Evolutionary conservation across 768 basidiomycete genomes (phyloP), one percentile per base, ranked within the genome.

Genomic region (Termitomyces titanicus): DNA sequence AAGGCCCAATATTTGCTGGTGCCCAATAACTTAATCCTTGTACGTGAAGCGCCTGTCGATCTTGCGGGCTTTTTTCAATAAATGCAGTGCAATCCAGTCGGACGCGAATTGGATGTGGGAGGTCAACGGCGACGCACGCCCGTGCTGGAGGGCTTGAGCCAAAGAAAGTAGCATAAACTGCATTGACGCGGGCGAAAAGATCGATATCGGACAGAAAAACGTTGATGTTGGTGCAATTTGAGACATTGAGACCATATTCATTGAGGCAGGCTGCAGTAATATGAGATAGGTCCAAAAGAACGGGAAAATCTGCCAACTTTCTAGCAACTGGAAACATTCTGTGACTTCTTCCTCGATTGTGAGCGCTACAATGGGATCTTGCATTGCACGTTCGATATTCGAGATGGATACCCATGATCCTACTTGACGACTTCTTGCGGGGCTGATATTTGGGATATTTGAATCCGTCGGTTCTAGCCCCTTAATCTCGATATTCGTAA

Each of bases 21-120:
- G 95, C 97, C 97, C 97, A 99, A 66, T 98, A 98, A 69, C 96
- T 98, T 58, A 98, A 65, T 9, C 94, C 81, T 70, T 98, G 97
- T 2, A 99, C 97, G 66, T 99, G 97, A 43, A 98, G 76, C 0
- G 92, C 87, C 53, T 82, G 82, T 42, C 95, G 75, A 53, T 83
- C 78, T 5, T 64, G 47, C 6, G 64, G 46, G 18, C 54, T 64
- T 9, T 54, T 60, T 64, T 79, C 78, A 5, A 71, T 66, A 66
- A 79, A 89, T n/a, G 92, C 92, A n/a, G 90, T 71, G 59, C 88
- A 91, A 57, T 98, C 95, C 22, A 99, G 68, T 51, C 78, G 74
- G 27, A 95, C 74, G 3, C 82, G 79, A 34, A 75, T 67, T 3
- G 77, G 78, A 1, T 66, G 29, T 4, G 86, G 84, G 18, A 94